Conservation (phyloP, 352 stramenopile genomes). For the Pythium coloratum region DNA sequence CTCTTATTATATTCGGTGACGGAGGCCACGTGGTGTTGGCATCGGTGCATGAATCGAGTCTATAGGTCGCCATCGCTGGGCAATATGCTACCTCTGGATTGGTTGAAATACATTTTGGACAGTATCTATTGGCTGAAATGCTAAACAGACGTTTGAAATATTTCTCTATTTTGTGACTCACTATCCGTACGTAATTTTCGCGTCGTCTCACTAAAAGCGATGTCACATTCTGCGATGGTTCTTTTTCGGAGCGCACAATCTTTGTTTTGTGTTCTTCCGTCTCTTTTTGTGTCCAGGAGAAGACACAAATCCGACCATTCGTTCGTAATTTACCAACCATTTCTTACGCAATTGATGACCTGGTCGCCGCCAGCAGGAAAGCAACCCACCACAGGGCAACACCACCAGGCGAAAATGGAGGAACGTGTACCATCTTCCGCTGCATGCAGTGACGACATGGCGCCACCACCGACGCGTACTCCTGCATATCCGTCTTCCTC, state of each 20-base stretch:
- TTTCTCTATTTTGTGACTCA: not conserved
- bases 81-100: not conserved
- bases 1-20: too few relatives aligned
- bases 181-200: not conserved
- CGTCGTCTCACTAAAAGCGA: not conserved
- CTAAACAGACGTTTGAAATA: not conserved
- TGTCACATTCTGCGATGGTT: not conserved
- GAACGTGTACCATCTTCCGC: not conserved
- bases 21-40: too few relatives aligned
- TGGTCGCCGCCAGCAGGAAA: not conserved
- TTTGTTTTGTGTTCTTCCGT: not conserved
- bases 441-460: not conserved
- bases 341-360: not conserved
- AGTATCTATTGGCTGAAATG: not conserved
- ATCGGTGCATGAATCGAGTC: not conserved
- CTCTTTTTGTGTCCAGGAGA: not conserved
- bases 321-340: not conserved
- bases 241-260: not conserved
- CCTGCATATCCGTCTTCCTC: not conserved
- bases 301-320: not conserved
- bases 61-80: not conserved
- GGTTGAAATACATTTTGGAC: not conserved
- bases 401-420: not conserved
- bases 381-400: not conserved
- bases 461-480: not conserved